Base-by-base conservation (phyloP, 1,139 yeast species). In the Scheffersomyces lignicola region DNA sequence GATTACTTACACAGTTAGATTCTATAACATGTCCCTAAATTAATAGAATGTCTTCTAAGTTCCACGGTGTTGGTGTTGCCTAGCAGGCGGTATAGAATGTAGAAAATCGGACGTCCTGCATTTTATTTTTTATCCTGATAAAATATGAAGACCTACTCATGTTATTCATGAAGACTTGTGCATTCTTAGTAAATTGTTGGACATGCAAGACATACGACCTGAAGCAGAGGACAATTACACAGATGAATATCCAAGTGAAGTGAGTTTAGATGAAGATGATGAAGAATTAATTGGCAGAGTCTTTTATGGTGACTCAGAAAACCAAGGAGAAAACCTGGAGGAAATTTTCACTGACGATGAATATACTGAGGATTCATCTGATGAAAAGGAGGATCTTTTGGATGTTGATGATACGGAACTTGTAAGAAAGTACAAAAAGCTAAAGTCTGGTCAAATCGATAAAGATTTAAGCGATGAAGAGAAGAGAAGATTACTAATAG, bases 401-500 rank as follows among this genome's bases (percentile, higher is more conserved):
- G 71, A 62, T 23, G 46, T 68, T 5, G 73, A 62, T 12, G 75
- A 69, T 40, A 49, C 51, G 2, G 69, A 58, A 20, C 51, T 70
- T 8, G 63, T 66, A 13, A 51, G 51, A 9, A 54, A 54, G 36
- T 70, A 66, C 42, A 47, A 45, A 15, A 52, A 52, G 8, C 47
- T 70, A 17, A 60, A 54, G 33, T 31, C 45, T 6, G 40, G 40
- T 11, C 47, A 44, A n/a, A 47, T 57, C 2, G 61, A 58, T 32
- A 45, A 47, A 29, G 39, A 51, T 24, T 46, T 65, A 29, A 42
- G 48, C 7, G 71, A 69, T 32, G 74, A 68, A 41, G 90, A 83
- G 34, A 72, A 77, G 41, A 73, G 79, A 54, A 73, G 85, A 44
- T 52, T 89, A 18, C 62, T 90, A 42, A 74, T 89, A 43, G 78